Percentiles rank a stretch among this genome's conserved stretches.
phyloP scores from a whole-genome alignment of 495 filamentous ascomycete species.

The Penicillium macrosclerotiorum region DNA sequence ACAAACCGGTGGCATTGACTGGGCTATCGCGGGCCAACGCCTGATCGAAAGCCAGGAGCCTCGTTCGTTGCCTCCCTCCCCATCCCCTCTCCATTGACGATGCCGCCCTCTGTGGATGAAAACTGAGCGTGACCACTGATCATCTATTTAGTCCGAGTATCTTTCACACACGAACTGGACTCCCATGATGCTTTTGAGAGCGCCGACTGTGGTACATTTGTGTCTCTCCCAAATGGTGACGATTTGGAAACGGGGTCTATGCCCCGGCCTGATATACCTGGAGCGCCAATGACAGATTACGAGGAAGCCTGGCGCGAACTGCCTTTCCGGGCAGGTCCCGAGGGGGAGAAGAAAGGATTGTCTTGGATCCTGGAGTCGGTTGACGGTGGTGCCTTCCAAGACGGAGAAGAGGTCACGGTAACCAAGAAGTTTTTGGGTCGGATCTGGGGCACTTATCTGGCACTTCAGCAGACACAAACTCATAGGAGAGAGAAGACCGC shows the following conservation, averaged over 20 bases:
- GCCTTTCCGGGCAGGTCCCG: conserved; percentile 21
- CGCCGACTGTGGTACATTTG: conserved; percentile 39
- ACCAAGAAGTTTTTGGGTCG: conserved; percentile 36
- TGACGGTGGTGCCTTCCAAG: conserved; percentile 10
- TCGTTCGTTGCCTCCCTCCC: conserved; percentile 17
- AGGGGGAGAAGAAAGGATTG: conserved; percentile 20
- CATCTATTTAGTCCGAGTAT: conserved; percentile 25
- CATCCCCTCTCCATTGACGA: no score
- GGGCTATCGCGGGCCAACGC: conserved; percentile 42
- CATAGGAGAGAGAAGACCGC: conserved; percentile 11
- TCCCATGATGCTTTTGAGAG: conserved; percentile 37
- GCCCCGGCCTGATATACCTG: conserved; percentile 38
- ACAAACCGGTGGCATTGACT: conserved; percentile 31
- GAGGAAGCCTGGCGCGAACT: conserved; percentile 43
- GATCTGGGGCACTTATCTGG: conserved; percentile 38
- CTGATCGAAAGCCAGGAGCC: conserved; percentile 31
- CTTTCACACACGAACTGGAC: conserved; percentile 43
- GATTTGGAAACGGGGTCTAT: conserved; percentile 41
- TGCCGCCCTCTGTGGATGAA: no score
- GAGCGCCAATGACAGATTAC: conserved; percentile 32
- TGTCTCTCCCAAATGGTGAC: conserved; percentile 37
- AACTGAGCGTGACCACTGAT: no score
- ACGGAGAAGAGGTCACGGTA: conserved; percentile 23
- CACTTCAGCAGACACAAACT: conserved; percentile 31
- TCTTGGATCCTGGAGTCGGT: conserved; percentile 40